A percentile compares a stretch with the other conserved stretches of the same genome.
phyloP scores from a whole-genome alignment of 2,329 filamentous ascomycete genomes.

The Claviceps maximensis region DNA sequence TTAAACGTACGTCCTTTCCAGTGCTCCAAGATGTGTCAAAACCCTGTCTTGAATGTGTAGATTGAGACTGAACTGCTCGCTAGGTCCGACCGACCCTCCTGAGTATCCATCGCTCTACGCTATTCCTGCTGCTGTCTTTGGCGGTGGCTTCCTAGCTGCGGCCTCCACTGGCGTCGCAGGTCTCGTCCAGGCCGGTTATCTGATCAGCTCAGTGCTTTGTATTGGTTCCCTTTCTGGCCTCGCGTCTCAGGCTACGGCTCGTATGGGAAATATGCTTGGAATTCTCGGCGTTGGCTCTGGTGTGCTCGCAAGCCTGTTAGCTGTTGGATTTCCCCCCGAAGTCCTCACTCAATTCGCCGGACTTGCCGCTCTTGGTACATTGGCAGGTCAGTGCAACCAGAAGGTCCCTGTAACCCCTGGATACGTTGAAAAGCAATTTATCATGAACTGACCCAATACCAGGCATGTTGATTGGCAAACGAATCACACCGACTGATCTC shows the following conservation, averaged over 20 bases:
- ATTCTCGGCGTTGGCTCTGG: constrained; percentile 76
- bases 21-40: neutral
- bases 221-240: constrained; percentile 74
- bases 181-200: constrained; percentile 75
- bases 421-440: neutral
- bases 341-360: constrained; percentile 68
- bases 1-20: constrained; percentile 42
- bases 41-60: neutral
- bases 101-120: constrained; percentile 85
- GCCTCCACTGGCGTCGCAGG: constrained; percentile 72
- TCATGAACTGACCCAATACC: constrained; percentile 7
- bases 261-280: constrained; percentile 74
- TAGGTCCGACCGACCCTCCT: constrained; percentile 66
- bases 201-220: constrained; percentile 73
- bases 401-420: too few relatives aligned
- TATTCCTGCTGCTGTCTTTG: constrained; percentile 62
- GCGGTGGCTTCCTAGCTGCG: constrained; percentile 68
- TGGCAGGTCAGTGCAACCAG: constrained; percentile 34
- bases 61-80: constrained; percentile 7
- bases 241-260: constrained; percentile 68
- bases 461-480: constrained; percentile 65
- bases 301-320: constrained; percentile 68
- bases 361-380: constrained; percentile 57
- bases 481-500: constrained; percentile 77
- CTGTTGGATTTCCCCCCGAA: constrained; percentile 67